A percentile compares a stretch with the other conserved stretches of the same genome.
Evolutionary conservation across 495 filamentous ascomycete genomes (phyloP).

Genomic region (Aspergillus sparsus): DNA sequence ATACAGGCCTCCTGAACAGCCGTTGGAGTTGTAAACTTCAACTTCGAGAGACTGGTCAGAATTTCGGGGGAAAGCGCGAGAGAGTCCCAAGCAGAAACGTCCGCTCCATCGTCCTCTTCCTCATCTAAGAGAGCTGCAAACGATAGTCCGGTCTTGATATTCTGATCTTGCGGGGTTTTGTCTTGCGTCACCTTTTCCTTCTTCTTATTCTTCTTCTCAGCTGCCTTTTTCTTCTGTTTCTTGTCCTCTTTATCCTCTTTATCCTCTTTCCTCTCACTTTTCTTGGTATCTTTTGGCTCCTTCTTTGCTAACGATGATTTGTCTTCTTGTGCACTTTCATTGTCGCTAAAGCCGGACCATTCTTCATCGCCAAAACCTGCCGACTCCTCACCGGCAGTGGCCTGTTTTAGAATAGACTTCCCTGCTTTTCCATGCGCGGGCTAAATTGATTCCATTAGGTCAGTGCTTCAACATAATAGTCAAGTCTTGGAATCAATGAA

Average conservation of each 20-base stretch:
- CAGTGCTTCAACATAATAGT: neutral
- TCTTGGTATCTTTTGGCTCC: slow-evolving; percentile 27
- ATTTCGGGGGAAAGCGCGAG: slow-evolving; percentile 69
- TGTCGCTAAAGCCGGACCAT: slow-evolving; percentile 57
- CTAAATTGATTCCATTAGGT: slow-evolving; percentile 24
- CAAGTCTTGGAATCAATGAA: neutral
- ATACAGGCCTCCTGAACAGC: slow-evolving; percentile 76
- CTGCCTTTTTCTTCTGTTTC: slow-evolving; percentile 32
- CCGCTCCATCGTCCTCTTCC: slow-evolving; percentile 46
- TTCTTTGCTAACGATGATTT: slow-evolving; percentile 23
- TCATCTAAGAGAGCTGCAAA: slow-evolving; percentile 45
- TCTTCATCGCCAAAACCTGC: slow-evolving; percentile 51
- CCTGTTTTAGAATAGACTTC: slow-evolving; percentile 39
- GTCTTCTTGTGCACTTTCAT: slow-evolving; percentile 28
- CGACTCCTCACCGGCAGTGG: slow-evolving; percentile 19
- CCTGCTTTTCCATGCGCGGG: slow-evolving; percentile 39
- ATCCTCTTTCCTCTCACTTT: slow-evolving; percentile 34
- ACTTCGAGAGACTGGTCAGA: slow-evolving; percentile 69
- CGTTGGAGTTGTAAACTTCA: slow-evolving; percentile 79
- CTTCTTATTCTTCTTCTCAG: slow-evolving; percentile 37
- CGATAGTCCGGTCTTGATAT: slow-evolving; percentile 36
- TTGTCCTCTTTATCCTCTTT: slow-evolving; percentile 36
- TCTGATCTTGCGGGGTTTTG: slow-evolving; percentile 22
- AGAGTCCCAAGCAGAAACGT: slow-evolving; percentile 72
- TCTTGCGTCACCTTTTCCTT: slow-evolving; percentile 32